These are phyloP conservation scores for Eucalyptus pauciflora DNA, from an alignment of 345 rosid genomes.

Conservation along the genomic window DNA sequence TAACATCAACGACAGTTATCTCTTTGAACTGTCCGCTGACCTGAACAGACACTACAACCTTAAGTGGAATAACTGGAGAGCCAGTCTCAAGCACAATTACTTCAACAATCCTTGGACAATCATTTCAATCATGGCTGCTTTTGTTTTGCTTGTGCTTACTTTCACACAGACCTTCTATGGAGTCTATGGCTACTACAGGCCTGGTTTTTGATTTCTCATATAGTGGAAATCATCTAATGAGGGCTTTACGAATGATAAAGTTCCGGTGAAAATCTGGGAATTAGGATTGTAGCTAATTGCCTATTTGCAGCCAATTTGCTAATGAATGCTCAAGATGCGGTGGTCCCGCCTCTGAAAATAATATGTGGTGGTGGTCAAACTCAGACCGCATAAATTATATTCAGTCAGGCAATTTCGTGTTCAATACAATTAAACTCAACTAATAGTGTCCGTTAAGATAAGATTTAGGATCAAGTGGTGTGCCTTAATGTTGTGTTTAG, in stretches of 20 bases:
- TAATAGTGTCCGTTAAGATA: accelerated
- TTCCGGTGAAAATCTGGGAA: background rate
- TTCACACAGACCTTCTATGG: slow-evolving; percentile 52
- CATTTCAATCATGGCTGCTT: slow-evolving; percentile 57
- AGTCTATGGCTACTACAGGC: slow-evolving; percentile 48
- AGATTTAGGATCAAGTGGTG: background rate
- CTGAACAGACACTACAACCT: slow-evolving; percentile 39
- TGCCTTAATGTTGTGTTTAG: background rate
- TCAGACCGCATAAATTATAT: background rate
- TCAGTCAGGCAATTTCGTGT: background rate
- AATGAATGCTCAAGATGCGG: background rate
- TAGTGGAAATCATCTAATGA: accelerated
- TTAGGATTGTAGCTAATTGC: background rate
- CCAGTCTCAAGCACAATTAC: slow-evolving; percentile 60
- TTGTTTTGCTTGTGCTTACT: slow-evolving; percentile 54
- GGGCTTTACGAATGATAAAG: background rate
- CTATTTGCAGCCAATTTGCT: background rate
- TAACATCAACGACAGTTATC: slow-evolving; percentile 48
- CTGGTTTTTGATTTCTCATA: background rate
- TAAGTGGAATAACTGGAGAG: slow-evolving; percentile 86
- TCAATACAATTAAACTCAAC: background rate
- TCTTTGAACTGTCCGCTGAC: slow-evolving; percentile 39
- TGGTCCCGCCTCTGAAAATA: background rate
- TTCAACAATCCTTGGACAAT: slow-evolving; percentile 76
- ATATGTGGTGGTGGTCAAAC: background rate